Evolutionary conservation across 495 filamentous ascomycete genomes (phyloP), one percentile per base, ranked within the genome.

Genomic region (Podospora fimiseda): DNA sequence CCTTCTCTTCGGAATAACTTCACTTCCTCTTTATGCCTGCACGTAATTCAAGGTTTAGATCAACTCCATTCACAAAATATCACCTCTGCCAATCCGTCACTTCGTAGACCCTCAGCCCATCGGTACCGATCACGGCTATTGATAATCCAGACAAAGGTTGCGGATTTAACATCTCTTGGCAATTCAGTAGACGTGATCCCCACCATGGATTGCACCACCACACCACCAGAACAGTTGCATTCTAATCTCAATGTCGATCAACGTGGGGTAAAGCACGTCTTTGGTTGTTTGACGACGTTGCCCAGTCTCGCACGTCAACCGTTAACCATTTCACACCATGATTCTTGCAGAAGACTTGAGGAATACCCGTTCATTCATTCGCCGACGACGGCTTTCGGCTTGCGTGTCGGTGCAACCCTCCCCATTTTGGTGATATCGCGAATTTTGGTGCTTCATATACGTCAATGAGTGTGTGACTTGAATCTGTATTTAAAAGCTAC

Each of bases 191-290:
- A 30, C 45, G 52, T 22, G 37, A 55, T 55, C 23, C 1, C 23
- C 15, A 9, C 44, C 37, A 48, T 37, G 14, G 23, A 55, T 55
- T 49, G 45, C 52, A 47, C 21, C 43, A 55, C 45, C n/a, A 11
- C 51, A 23, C 22, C 39, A 15, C 14, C 37, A 9, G 38, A 21
- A n/a, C 33, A 40, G 41, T 9, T 37, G 6, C 36, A 37, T 14
- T n/a, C 37, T 37, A 20, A 20, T 9, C 11, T 19, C 22, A 24
- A 50, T 13, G 51, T 48, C 19, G 48, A 23, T 22, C 20, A 49
- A 56, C 50, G 55, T 43, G 52, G 59, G 52, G 48, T 48, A 56
- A 45, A 60, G 50, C 58, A 54, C 53, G 57, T 45, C 52, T 55
- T 59, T 21, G n/a, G 24, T n/a, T n/a, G n/a, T n/a, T n/a, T n/a